phyloP scores from a whole-genome alignment of 805 yeast species.

The Kazachstania viticola region DNA sequence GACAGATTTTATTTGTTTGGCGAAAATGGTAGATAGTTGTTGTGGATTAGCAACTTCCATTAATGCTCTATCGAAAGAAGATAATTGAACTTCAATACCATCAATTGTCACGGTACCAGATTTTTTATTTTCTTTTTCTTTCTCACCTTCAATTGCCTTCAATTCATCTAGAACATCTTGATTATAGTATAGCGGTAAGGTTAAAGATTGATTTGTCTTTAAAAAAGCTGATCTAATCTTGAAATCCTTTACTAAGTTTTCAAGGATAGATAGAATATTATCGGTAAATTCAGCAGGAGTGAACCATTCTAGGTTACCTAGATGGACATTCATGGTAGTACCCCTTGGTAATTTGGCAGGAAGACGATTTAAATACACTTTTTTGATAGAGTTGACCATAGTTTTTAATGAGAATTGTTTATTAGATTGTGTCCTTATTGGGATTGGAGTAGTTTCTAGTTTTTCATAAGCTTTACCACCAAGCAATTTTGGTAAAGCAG shows the following conservation, averaged over 20 bases:
- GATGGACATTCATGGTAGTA: conserved; percentile 47
- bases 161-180: conserved; percentile 35
- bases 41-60: conserved; percentile 75
- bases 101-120: conserved; percentile 22
- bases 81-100: conserved; percentile 34
- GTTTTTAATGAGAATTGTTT: conserved; percentile 35
- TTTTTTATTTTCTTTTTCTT: conserved; percentile 10
- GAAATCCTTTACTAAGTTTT: conserved; percentile 31
- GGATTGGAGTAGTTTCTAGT: conserved; percentile 53
- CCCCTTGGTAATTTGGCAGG: conserved; percentile 64
- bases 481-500: conserved; percentile 69
- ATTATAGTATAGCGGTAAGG: conserved; percentile 70
- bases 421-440: conserved; percentile 37
- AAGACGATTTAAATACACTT: conserved; percentile 43
- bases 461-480: conserved; percentile 79
- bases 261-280: conserved; percentile 47
- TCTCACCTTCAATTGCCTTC: conserved; percentile 22
- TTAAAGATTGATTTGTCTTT: conserved; percentile 64
- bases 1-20: conserved; percentile 39
- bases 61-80: conserved; percentile 64
- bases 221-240: conserved; percentile 47
- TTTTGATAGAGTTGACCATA: conserved; percentile 46
- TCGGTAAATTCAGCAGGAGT: conserved; percentile 42
- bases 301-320: conserved; percentile 45
- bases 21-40: conserved; percentile 49